Conservation (phyloP, 176 grass and related monocot genomes). For the Cymbopogon citratus region DNA sequence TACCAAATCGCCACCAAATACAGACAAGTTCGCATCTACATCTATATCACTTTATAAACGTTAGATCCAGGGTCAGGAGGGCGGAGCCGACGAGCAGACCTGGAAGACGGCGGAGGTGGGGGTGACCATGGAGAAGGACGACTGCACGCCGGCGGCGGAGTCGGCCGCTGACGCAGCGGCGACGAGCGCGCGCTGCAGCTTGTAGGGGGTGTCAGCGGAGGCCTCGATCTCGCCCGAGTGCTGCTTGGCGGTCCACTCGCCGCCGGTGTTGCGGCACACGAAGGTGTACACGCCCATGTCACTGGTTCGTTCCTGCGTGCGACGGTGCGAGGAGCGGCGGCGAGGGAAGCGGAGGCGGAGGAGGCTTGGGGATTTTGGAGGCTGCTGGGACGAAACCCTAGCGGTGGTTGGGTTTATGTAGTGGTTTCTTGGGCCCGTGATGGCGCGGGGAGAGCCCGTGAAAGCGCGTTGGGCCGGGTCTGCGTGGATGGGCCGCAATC, state of each 20-base stretch:
- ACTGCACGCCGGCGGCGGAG: constrained; percentile 58
- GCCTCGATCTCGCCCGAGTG: constrained; percentile 59
- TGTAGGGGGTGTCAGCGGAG: constrained; percentile 57
- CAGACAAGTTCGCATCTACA: not conserved
- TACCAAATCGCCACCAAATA: not conserved
- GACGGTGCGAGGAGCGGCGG: not conserved
- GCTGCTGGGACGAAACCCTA: constrained; percentile 31
- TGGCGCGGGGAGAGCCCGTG: not conserved
- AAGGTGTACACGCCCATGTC: constrained; percentile 93
- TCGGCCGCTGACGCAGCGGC: constrained; percentile 46
- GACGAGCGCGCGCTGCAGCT: constrained; percentile 73
- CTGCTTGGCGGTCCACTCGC: constrained; percentile 86
- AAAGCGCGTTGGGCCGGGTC: not conserved
- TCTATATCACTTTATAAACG: not conserved
- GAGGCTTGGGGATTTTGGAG: not conserved
- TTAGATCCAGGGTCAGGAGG: not conserved
- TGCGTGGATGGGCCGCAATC: not conserved
- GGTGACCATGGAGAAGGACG: constrained; percentile 82
- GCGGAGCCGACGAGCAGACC: constrained; percentile 8
- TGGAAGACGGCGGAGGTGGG: constrained; percentile 85
- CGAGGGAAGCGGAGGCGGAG: not conserved
- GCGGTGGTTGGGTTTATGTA: constrained; percentile 26
- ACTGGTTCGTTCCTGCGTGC: not conserved
- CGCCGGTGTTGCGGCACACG: constrained; percentile 70
- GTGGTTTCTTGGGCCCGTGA: not conserved